Evolutionary conservation across 2,329 filamentous ascomycete species (phyloP), one percentile per base, ranked within the genome.

Genomic region (Pseudocercospora cruenta): DNA sequence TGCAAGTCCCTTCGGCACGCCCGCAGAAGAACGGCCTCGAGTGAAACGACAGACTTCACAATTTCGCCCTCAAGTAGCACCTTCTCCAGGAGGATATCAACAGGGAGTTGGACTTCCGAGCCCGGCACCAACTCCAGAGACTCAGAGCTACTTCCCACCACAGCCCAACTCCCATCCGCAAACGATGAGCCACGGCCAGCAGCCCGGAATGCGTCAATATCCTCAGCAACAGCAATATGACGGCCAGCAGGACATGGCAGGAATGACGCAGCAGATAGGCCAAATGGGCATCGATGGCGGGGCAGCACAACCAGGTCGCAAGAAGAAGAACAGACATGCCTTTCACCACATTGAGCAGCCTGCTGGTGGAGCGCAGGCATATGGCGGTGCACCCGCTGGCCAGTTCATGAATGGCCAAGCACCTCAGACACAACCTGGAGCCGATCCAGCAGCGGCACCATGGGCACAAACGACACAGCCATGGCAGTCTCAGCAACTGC

Each of bases 311-410:
- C 78, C 78, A 70, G 82, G 88, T 43, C 79, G 82, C 59, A 91
- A 84, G 79, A 98, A 97, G 88, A 97, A 97, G 85, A 91, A 97
- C 78, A 88, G 93, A 66, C 94, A 98, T 80, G 94, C 94, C 69
- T 91, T 96, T 79, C 94, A 98, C 79, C 90, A 88, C 45, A 87
- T 98, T 61, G 92, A 94, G 70, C 88, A 91, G 22, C 85, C 89
- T 12, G 84, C 84, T 4, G 88, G 88, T 59, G 64, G 66, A 62
- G 88, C 89, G 5, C 88, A 91, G 74, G 82, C 88, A 10, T 91
- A 91, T 80, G 90, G 90, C 76, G 90, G 88, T 67, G 87, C 90
- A 75, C 87, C 88, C 1, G 84, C 86, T 24, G 81, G 83, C 10
- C 84, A 86, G 72, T 91, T 87, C 78, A 76, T 90, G 60, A 90